Evolutionary conservation across 768 basidiomycete species (phyloP).

Genomic region (Mycena latifolia): DNA sequence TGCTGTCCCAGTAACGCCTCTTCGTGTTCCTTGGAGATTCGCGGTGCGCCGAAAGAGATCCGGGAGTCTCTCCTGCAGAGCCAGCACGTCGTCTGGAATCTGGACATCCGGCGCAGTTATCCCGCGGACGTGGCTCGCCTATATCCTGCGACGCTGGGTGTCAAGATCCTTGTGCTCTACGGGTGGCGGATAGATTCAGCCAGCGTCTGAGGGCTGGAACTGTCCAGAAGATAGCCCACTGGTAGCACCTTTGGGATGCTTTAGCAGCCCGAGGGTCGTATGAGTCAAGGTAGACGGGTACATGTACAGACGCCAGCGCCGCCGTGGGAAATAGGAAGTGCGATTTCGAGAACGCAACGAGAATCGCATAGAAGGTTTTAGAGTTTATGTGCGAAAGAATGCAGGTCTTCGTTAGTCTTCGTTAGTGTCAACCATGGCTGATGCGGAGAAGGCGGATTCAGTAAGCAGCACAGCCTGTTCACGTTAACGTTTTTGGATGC

Average conservation of each 20-base stretch:
- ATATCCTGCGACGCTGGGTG: background rate
- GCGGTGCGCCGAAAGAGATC: slow-evolving; percentile 12
- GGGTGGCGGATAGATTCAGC: slow-evolving; percentile 10
- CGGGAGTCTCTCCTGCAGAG: slow-evolving; percentile 14
- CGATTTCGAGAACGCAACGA: slow-evolving; percentile 16
- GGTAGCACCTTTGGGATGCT: slow-evolving; percentile 22
- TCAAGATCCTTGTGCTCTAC: background rate
- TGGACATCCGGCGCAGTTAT: background rate
- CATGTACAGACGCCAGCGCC: slow-evolving; percentile 18
- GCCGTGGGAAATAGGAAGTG: slow-evolving; percentile 21
- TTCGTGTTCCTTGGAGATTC: slow-evolving; percentile 25
- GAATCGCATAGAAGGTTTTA: slow-evolving; percentile 10
- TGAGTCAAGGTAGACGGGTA: slow-evolving; percentile 30
- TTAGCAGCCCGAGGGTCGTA: slow-evolving; percentile 12
- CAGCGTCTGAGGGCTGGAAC: background rate
- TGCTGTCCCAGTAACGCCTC: slow-evolving; percentile 25
- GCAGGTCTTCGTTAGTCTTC: slow-evolving; percentile 20
- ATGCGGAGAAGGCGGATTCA: too few relatives aligned
- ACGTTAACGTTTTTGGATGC: too few relatives aligned
- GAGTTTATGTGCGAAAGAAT: slow-evolving; percentile 27
- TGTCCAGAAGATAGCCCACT: slow-evolving; percentile 9
- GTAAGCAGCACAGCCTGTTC: too few relatives aligned
- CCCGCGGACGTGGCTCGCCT: background rate
- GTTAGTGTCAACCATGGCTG: slow-evolving; percentile 15
- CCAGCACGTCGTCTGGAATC: background rate